These are phyloP conservation scores for Xylariomycetidae sp. DNA, from an alignment of 2,329 filamentous ascomycete genomes.

Conservation along the genomic window DNA sequence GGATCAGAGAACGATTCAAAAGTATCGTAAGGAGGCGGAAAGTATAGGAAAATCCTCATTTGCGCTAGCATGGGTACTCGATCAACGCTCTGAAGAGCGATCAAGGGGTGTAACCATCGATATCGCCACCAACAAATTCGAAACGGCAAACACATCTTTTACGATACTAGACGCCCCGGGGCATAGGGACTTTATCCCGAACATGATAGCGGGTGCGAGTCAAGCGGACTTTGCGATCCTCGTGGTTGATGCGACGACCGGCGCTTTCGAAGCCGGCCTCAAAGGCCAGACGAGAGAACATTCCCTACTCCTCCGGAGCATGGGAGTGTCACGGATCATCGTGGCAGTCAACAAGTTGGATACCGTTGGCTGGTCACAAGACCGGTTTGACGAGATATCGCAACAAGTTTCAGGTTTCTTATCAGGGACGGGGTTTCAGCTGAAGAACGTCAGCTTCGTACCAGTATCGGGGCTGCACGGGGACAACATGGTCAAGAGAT, in stretches of 20 bases:
- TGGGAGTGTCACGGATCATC: constrained; percentile 83
- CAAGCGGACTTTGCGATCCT: constrained; percentile 95
- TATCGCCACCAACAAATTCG: constrained; percentile 91
- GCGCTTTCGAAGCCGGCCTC: constrained; percentile 88
- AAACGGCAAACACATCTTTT: constrained; percentile 80
- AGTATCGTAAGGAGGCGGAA: constrained; percentile 82
- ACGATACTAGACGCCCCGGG: constrained; percentile 95
- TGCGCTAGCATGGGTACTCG: constrained; percentile 93
- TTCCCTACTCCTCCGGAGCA: constrained; percentile 80
- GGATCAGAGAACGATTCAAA: constrained; percentile 82
- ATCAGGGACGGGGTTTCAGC: constrained; percentile 72
- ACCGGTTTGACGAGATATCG: constrained; percentile 78
- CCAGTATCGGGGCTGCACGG: constrained; percentile 87
- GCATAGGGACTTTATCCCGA: constrained; percentile 93
- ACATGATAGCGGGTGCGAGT: constrained; percentile 96
- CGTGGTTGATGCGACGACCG: constrained; percentile 85
- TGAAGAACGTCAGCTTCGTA: constrained; percentile 78
- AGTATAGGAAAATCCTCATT: constrained; percentile 93
- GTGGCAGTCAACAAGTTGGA: constrained; percentile 97
- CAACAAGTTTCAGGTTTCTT: constrained; percentile 82
- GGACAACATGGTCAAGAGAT: constrained; percentile 70
- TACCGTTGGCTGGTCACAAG: constrained; percentile 74
- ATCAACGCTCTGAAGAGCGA: constrained; percentile 85
- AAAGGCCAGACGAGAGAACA: constrained; percentile 95
- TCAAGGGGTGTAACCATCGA: constrained; percentile 92